These are phyloP conservation scores for Tieghemostelium lacteum DNA, from an alignment of 78 protist species.

Conservation along the genomic window DNA sequence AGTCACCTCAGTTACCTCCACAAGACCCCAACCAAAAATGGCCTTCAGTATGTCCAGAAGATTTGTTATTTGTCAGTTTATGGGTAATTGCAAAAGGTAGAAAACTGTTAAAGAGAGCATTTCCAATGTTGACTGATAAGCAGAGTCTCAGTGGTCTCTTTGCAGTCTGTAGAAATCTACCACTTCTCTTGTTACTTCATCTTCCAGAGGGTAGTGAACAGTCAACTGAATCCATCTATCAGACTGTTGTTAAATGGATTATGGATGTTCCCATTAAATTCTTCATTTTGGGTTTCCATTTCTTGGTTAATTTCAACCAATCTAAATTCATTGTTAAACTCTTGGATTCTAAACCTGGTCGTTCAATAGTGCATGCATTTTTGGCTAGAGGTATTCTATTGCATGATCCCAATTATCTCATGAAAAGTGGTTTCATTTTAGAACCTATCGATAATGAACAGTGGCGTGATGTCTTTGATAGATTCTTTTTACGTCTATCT, in stretches of 20 bases:
- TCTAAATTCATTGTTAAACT: conserved; percentile 49
- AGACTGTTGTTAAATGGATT: conserved; percentile 39
- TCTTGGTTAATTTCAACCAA: conserved; percentile 58
- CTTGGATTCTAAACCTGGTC: conserved; percentile 32
- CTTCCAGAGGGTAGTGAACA: conserved; percentile 67
- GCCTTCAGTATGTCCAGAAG: conserved; percentile 75
- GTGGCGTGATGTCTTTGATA: conserved; percentile 55
- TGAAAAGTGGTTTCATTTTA: background rate
- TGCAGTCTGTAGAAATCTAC: conserved; percentile 72
- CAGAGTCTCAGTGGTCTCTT: conserved; percentile 40
- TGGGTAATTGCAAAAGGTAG: conserved; percentile 75
- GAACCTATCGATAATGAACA: conserved; percentile 47
- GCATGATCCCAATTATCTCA: conserved; percentile 24
- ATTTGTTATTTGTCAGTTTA: conserved; percentile 51
- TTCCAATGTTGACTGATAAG: conserved; percentile 14
- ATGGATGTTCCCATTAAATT: conserved; percentile 68
- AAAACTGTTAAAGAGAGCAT: conserved; percentile 54
- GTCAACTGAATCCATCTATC: conserved; percentile 38
- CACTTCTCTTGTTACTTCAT: conserved; percentile 41
- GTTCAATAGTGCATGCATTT: conserved; percentile 14
- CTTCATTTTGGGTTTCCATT: conserved; percentile 68
- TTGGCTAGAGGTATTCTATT: conserved; percentile 20
- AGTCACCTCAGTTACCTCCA: conserved; percentile 51
- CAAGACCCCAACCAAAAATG: conserved; percentile 73
- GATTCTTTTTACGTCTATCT: conserved; percentile 46